Evolutionary conservation across 805 yeast genomes (phyloP).

Genomic region (Candida berthetii): DNA sequence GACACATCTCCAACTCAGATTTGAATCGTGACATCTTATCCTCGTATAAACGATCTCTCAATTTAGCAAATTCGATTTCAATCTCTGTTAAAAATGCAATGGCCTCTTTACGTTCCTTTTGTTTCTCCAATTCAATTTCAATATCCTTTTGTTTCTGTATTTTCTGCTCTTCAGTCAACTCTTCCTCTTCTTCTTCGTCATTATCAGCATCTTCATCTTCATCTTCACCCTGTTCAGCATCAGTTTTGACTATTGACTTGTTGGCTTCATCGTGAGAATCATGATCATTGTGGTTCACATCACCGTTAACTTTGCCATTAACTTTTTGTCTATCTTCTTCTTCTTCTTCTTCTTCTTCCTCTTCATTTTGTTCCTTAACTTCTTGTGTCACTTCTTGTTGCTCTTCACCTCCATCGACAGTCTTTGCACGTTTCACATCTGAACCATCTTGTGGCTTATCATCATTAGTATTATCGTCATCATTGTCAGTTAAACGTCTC

Average conservation of each 20-base stretch:
- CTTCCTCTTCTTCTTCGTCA: constrained; percentile 17
- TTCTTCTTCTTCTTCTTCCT: too few species aligned
- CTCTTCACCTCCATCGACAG: neutral
- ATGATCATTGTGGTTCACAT: constrained; percentile 14
- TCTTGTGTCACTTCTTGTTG: neutral
- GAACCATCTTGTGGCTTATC: too few species aligned
- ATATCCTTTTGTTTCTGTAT: constrained; percentile 13
- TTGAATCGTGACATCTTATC: constrained; percentile 74
- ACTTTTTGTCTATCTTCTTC: constrained; percentile 6
- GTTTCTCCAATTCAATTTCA: constrained; percentile 21
- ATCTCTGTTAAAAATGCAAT: constrained; percentile 69
- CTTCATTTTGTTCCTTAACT: too few species aligned
- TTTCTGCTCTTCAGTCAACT: constrained; percentile 16
- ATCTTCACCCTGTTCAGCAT: constrained; percentile 3
- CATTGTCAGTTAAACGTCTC: too few species aligned
- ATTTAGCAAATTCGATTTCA: constrained; percentile 79
- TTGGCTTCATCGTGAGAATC: constrained; percentile 12
- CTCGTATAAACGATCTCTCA: constrained; percentile 79
- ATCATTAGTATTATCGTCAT: too few species aligned
- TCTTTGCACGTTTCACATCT: too few species aligned
- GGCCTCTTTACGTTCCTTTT: constrained; percentile 51
- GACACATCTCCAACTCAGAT: constrained; percentile 80
- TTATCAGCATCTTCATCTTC: constrained; percentile 14
- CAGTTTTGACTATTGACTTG: neutral
- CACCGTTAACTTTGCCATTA: constrained; percentile 3